A percentile compares a stretch with the other conserved stretches of the same genome.
Conservation (phyloP, 2,329 filamentous ascomycete genomes). For the Cordyceps militaris region DNA sequence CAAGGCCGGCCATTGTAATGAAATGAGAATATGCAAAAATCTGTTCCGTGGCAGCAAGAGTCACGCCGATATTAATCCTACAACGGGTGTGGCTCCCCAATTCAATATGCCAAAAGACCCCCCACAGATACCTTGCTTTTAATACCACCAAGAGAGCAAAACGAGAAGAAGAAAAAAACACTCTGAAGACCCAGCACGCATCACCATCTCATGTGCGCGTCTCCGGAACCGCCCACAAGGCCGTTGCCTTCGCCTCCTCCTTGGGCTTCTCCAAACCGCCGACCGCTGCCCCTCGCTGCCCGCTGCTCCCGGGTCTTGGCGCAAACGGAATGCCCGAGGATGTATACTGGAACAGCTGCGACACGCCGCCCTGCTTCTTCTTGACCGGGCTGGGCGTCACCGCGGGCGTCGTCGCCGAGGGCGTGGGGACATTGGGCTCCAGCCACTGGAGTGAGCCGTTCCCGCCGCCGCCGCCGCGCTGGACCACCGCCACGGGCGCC, state of each 20-base stretch:
- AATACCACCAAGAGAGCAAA: background rate
- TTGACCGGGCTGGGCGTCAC: constrained; percentile 30
- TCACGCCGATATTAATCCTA: background rate
- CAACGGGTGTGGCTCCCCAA: background rate
- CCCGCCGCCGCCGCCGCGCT: no score
- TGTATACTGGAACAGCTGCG: constrained; percentile 29
- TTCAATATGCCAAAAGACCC: background rate
- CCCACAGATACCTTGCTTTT: background rate
- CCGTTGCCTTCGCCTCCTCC: background rate
- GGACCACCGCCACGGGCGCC: constrained; percentile 29
- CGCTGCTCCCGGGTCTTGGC: constrained; percentile 18
- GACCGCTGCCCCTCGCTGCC: background rate
- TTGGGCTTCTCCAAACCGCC: background rate
- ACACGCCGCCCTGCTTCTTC: constrained; percentile 18
- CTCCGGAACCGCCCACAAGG: constrained; percentile 22
- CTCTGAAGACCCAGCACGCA: background rate
- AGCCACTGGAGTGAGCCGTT: constrained; percentile 44
- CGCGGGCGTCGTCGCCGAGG: constrained; percentile 25
- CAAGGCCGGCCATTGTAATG: background rate
- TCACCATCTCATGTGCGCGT: constrained; percentile 11
- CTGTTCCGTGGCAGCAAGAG: background rate
- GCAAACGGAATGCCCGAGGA: constrained; percentile 44
- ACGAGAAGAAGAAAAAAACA: background rate
- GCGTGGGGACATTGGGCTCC: constrained; percentile 38
- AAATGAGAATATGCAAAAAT: background rate